Conservation (phyloP, 1,284 basidiomycete species). For the Moniliophthora roreri region DNA sequence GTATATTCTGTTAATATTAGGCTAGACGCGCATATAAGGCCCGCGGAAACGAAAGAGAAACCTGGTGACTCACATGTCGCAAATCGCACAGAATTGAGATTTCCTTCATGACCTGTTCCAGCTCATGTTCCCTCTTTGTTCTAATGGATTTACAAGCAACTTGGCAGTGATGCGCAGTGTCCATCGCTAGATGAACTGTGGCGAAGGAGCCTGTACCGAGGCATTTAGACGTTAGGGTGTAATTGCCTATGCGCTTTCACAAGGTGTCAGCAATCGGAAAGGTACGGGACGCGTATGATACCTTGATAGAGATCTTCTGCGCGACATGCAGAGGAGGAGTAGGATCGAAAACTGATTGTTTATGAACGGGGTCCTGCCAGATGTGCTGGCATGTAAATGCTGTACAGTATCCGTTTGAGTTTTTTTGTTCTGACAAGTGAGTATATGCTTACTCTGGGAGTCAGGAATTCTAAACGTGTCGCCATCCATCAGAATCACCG, state of each 20-base stretch:
- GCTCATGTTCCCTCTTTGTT: conserved; percentile 53
- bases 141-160: conserved; percentile 83
- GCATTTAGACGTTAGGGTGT: conserved; percentile 71
- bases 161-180: conserved; percentile 61
- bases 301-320: conserved; percentile 44
- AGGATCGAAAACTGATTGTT: conserved; percentile 57
- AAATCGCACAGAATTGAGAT: conserved; percentile 69
- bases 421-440: not conserved
- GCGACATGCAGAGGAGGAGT: conserved; percentile 53
- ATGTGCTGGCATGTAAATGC: conserved; percentile 67
- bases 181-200: conserved; percentile 74
- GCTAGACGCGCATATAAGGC: conserved; percentile 39
- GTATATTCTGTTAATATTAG: conserved; percentile 79
- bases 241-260: conserved; percentile 51
- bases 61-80: conserved; percentile 55
- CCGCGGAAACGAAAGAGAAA: not conserved
- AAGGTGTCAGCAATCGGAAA: conserved; percentile 8
- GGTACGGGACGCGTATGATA: not conserved
- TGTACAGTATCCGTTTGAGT: conserved; percentile 25
- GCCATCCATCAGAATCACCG: conserved; percentile 72
- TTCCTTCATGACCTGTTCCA: conserved; percentile 71
- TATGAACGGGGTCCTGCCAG: conserved; percentile 51
- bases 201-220: conserved; percentile 82
- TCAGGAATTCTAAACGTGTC: conserved; percentile 67
- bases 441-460: conserved; percentile 47